phyloP scores from a whole-genome alignment of 352 stramenopile genomes.

The Globisporangium okanoganense region DNA sequence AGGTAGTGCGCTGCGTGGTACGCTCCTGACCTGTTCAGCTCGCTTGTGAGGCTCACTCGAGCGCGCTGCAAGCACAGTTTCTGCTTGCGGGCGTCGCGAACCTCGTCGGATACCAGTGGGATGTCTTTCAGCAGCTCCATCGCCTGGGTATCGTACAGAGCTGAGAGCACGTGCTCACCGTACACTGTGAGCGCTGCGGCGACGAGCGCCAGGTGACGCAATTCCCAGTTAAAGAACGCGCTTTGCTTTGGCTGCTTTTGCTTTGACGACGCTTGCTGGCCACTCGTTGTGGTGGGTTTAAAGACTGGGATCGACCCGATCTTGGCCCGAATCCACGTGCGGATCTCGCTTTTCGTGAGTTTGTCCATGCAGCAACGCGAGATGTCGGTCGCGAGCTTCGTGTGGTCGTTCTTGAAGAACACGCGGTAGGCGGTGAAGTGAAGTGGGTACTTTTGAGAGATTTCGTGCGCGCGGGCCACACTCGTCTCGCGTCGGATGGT shows the following conservation, averaged over 20 bases:
- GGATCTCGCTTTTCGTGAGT: slow-evolving; percentile 1
- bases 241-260: background rate
- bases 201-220: slow-evolving; percentile 12
- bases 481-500: background rate
- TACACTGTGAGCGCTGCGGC: slow-evolving; percentile 4
- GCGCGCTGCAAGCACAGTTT: slow-evolving; percentile 4
- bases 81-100: slow-evolving; percentile 4
- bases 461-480: background rate
- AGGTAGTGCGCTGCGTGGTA: slow-evolving; percentile 13
- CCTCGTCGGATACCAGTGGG: slow-evolving; percentile 11
- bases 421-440: slow-evolving; percentile 7
- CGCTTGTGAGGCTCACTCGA: background rate
- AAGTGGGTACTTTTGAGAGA: background rate
- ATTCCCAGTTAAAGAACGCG: slow-evolving; percentile 4
- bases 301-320: slow-evolving; percentile 4
- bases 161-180: slow-evolving; percentile 2
- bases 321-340: slow-evolving; percentile 1
- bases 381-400: slow-evolving; percentile 6
- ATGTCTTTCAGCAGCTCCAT: slow-evolving; percentile 9
- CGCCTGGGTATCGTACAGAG: background rate
- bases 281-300: background rate
- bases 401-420: slow-evolving; percentile 12
- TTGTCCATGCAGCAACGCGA: slow-evolving; percentile 10
- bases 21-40: background rate
- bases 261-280: background rate